These are phyloP conservation scores for Endotrypanum monterogeii DNA, from an alignment of 208 protist genomes.

Conservation along the genomic window DNA sequence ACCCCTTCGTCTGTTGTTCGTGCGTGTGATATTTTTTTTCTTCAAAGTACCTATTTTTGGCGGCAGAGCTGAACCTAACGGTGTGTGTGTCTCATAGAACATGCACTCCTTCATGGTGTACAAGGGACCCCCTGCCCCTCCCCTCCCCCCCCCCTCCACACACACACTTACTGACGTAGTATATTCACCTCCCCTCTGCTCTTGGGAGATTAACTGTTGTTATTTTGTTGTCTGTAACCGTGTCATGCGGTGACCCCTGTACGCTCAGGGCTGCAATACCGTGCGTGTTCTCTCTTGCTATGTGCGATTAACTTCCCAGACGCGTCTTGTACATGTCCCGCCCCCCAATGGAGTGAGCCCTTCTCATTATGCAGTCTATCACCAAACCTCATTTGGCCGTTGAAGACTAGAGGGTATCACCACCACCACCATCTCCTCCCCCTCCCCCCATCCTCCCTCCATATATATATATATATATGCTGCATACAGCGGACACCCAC, in stretches of 20 bases:
- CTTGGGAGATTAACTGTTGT: no score
- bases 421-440: neutral
- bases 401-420: neutral
- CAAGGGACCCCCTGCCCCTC: no score
- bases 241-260: no score
- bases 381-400: neutral
- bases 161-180: no score
- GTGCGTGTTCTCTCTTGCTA: no score
- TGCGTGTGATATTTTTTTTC: neutral
- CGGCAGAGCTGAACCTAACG: no score
- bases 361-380: neutral
- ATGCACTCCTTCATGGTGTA: neutral
- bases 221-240: no score
- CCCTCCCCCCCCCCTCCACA: no score
- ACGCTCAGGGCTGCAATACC: no score
- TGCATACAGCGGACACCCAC: neutral
- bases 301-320: no score
- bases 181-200: no score
- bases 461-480: neutral
- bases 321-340: no score
- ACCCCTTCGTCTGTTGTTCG: neutral
- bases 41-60: neutral
- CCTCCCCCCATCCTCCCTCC: neutral
- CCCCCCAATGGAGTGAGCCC: neutral
- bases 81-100: neutral